These are phyloP conservation scores for Pseudocercospora musae DNA, from an alignment of 2,329 filamentous ascomycete species.

Conservation along the genomic window DNA sequence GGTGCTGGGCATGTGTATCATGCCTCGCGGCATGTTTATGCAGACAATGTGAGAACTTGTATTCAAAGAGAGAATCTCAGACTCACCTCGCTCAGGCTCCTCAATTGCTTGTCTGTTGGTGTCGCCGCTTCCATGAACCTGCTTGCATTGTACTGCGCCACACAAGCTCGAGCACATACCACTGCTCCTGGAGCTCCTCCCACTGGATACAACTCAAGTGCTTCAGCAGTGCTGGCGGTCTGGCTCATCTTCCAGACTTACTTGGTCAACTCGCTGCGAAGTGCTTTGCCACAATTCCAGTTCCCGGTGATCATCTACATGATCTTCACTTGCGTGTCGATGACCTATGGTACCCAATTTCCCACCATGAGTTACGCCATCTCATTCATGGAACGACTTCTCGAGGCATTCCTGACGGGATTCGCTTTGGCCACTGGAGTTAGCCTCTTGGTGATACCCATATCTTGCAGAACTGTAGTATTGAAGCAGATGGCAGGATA, in stretches of 20 bases:
- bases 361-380: constrained; percentile 53
- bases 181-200: constrained; percentile 31
- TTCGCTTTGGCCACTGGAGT: constrained; percentile 62
- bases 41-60: constrained; percentile 58
- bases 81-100: constrained; percentile 55
- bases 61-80: not conserved
- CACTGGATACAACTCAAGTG: constrained; percentile 66
- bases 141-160: constrained; percentile 61
- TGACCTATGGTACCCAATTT: constrained; percentile 59
- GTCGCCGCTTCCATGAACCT: constrained; percentile 58
- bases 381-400: constrained; percentile 52
- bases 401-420: constrained; percentile 62
- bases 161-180: constrained; percentile 63
- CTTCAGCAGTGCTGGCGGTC: constrained; percentile 64
- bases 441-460: constrained; percentile 63
- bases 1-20: constrained; percentile 61
- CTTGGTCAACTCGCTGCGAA: constrained; percentile 62
- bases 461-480: constrained; percentile 62
- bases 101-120: constrained; percentile 58
- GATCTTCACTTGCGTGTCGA: constrained; percentile 64
- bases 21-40: constrained; percentile 69
- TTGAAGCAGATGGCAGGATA: constrained; percentile 61
- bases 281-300: constrained; percentile 63
- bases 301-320: constrained; percentile 67
- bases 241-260: constrained; percentile 72